Conservation (phyloP, 495 filamentous ascomycete species). For the Lepraria neglecta region DNA sequence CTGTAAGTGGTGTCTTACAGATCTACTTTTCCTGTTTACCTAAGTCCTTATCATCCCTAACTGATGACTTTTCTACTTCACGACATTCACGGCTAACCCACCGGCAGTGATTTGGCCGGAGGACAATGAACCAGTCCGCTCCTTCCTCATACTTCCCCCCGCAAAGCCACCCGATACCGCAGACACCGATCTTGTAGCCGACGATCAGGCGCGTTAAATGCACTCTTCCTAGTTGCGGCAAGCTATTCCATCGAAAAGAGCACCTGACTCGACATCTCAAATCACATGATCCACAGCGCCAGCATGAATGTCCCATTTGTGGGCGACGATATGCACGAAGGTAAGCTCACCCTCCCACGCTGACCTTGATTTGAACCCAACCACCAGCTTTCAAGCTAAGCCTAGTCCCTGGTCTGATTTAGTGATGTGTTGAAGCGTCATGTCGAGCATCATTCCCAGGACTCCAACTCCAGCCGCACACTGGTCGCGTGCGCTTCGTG, state of each 20-base stretch:
- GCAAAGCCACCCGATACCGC: neutral
- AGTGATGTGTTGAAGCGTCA: constrained; percentile 32
- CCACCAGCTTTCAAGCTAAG: neutral
- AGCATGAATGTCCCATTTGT: constrained; percentile 29
- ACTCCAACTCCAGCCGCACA: constrained; percentile 1
- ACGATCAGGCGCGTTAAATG: constrained; percentile 23
- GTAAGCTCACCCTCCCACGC: constrained; percentile 14
- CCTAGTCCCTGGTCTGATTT: neutral
- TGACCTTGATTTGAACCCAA: too few relatives aligned
- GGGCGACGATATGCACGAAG: constrained; percentile 31
- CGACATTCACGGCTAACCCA: too few relatives aligned
- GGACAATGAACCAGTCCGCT: too few relatives aligned
- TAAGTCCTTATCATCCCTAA: too few relatives aligned
- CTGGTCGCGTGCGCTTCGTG: constrained; percentile 28
- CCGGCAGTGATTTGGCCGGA: too few relatives aligned
- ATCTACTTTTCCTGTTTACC: too few relatives aligned
- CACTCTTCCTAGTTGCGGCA: constrained; percentile 25
- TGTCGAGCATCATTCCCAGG: constrained; percentile 26
- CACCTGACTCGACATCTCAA: constrained; percentile 32
- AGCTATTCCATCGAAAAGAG: constrained; percentile 30
- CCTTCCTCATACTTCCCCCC: too few relatives aligned
- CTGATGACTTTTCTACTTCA: too few relatives aligned
- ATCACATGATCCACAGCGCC: constrained; percentile 26
- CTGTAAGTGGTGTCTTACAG: too few relatives aligned
- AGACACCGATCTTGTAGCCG: neutral